Evolutionary conservation across 1,284 basidiomycete genomes (phyloP).

Genomic region (Wallemia mellicola): DNA sequence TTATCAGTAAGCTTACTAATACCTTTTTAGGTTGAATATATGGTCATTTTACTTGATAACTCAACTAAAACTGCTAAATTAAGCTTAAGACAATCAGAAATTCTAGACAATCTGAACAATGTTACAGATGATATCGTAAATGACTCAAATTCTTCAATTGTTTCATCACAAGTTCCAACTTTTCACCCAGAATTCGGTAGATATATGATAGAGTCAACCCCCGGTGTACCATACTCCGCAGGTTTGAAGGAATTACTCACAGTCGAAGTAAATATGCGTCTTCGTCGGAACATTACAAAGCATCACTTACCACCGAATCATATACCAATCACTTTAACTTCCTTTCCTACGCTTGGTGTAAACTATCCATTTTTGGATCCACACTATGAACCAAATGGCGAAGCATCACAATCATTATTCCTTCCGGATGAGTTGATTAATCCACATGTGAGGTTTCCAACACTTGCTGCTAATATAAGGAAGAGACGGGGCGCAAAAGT

Average conservation of each 20-base stretch:
- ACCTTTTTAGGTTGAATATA: slow-evolving; percentile 58
- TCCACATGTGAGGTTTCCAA: slow-evolving; percentile 91
- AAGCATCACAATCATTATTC: slow-evolving; percentile 70
- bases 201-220: slow-evolving; percentile 96
- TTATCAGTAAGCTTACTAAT: background rate
- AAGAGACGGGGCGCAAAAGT: slow-evolving; percentile 71
- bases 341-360: slow-evolving; percentile 75
- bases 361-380: slow-evolving; percentile 78
- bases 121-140: slow-evolving; percentile 34
- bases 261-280: slow-evolving; percentile 84
- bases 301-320: slow-evolving; percentile 59
- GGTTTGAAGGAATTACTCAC: slow-evolving; percentile 52
- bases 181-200: slow-evolving; percentile 97
- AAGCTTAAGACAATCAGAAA: slow-evolving; percentile 76
- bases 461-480: slow-evolving; percentile 83
- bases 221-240: slow-evolving; percentile 74
- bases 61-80: slow-evolving; percentile 48
- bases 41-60: slow-evolving; percentile 69
- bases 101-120: slow-evolving; percentile 45
- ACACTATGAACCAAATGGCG: slow-evolving; percentile 40
- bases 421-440: slow-evolving; percentile 88
- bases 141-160: slow-evolving; percentile 24
- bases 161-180: slow-evolving; percentile 49
- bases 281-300: slow-evolving; percentile 56
- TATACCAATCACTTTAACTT: slow-evolving; percentile 71